Conservation (phyloP, 805 yeast species). For the Candida insectalens region DNA sequence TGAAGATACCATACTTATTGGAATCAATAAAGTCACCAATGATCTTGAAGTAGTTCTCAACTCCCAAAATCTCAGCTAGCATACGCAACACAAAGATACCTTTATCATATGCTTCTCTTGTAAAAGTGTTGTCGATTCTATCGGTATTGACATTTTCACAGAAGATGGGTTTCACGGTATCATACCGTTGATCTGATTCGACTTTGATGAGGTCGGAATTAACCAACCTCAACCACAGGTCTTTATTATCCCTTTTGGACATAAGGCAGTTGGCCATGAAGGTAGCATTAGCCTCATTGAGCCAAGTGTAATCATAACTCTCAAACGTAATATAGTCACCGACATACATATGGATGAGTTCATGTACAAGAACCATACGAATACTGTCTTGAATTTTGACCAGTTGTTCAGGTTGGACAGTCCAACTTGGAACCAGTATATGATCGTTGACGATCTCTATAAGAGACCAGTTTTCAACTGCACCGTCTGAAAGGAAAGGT, state of each 20-base stretch:
- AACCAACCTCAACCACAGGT: constrained; percentile 25
- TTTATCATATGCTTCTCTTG: constrained; percentile 43
- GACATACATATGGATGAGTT: constrained; percentile 72
- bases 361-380: constrained; percentile 58
- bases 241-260: constrained; percentile 12
- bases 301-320: constrained; percentile 61
- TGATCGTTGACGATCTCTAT: constrained; percentile 50
- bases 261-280: constrained; percentile 44
- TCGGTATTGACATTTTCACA: constrained; percentile 26
- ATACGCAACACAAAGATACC: constrained; percentile 48
- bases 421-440: constrained; percentile 27
- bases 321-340: constrained; percentile 63
- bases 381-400: constrained; percentile 18
- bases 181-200: constrained; percentile 24
- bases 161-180: constrained; percentile 29
- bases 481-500: constrained; percentile 68
- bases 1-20: constrained; percentile 29
- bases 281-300: constrained; percentile 74
- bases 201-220: constrained; percentile 17
- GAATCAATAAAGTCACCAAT: constrained; percentile 29
- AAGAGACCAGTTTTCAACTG: constrained; percentile 74
- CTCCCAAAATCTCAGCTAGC: constrained; percentile 34
- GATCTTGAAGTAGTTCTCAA: constrained; percentile 22
- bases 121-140: constrained; percentile 37
- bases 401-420: constrained; percentile 11